A percentile compares a stretch with the other conserved stretches of the same genome.
Evolutionary conservation across 805 yeast species (phyloP).

Genomic region (Starmerella gropengiesseri): DNA sequence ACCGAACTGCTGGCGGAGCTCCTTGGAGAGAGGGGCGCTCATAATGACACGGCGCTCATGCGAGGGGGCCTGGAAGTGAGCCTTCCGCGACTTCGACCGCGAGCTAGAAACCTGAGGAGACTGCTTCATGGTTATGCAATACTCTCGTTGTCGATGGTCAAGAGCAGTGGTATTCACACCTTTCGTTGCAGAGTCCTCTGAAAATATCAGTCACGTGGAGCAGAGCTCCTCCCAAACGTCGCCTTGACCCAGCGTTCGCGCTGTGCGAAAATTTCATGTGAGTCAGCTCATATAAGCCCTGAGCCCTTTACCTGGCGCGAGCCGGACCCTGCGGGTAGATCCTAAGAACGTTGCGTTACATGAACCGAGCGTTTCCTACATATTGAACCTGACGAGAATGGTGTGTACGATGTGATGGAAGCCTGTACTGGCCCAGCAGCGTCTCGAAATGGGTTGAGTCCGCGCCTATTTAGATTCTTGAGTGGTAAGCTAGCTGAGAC

Average conservation of each 20-base stretch:
- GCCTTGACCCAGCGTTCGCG: neutral
- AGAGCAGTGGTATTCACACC: conserved; percentile 7
- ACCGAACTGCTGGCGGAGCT: conserved; percentile 94
- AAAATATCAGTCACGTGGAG: neutral
- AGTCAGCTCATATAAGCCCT: neutral
- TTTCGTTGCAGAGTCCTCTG: conserved; percentile 7
- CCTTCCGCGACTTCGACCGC: conserved; percentile 99
- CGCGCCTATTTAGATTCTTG: too few relatives aligned
- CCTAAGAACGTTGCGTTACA: too few relatives aligned
- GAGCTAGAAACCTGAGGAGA: conserved; percentile 81
- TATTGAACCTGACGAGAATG: too few relatives aligned
- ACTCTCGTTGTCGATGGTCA: conserved; percentile 9
- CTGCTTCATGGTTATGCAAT: conserved; percentile 25
- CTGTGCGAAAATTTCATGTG: too few relatives aligned
- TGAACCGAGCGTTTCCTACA: too few relatives aligned
- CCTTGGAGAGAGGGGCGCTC: conserved; percentile 99
- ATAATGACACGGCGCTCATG: conserved; percentile 85
- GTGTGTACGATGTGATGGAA: too few relatives aligned
- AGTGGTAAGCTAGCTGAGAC: too few relatives aligned
- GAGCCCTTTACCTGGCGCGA: too few relatives aligned
- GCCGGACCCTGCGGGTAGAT: too few relatives aligned
- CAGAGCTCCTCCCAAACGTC: conserved; percentile 1
- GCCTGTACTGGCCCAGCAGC: too few relatives aligned
- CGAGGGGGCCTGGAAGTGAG: conserved; percentile 97
- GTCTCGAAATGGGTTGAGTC: too few relatives aligned